Conservation (phyloP, 495 filamentous ascomycete species). For the Neurospora intermedia region DNA sequence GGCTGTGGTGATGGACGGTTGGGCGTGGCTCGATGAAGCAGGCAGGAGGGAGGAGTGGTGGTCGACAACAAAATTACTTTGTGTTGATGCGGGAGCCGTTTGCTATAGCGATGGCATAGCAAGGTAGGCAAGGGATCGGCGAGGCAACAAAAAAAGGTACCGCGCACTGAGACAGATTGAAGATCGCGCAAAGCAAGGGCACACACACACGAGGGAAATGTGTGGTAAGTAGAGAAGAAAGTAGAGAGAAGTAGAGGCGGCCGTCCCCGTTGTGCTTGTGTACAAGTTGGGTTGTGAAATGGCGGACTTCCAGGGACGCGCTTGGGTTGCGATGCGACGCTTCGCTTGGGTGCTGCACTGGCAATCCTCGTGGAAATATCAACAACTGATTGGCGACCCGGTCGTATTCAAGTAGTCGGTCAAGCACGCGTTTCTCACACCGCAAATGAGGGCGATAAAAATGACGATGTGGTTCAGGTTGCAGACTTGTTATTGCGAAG, state of each 20-base stretch:
- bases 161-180: neutral
- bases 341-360: neutral
- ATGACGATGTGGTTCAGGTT: neutral
- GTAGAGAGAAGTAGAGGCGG: neutral
- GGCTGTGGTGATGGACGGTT: constrained; percentile 1
- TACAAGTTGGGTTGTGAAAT: neutral
- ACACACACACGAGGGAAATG: neutral
- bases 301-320: neutral
- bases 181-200: neutral
- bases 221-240: neutral
- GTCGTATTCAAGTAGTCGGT: neutral
- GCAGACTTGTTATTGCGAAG: neutral
- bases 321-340: neutral
- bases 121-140: neutral
- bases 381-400: neutral
- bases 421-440: neutral
- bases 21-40: neutral
- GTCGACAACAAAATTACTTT: neutral
- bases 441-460: neutral
- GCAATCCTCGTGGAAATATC: neutral
- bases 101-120: constrained; percentile 6
- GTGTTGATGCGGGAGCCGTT: neutral
- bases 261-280: neutral
- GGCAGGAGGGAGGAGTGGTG: neutral
- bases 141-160: neutral